Conservation (phyloP, 192 early-diverging fungal species). For the Coemansia sp. region DNA sequence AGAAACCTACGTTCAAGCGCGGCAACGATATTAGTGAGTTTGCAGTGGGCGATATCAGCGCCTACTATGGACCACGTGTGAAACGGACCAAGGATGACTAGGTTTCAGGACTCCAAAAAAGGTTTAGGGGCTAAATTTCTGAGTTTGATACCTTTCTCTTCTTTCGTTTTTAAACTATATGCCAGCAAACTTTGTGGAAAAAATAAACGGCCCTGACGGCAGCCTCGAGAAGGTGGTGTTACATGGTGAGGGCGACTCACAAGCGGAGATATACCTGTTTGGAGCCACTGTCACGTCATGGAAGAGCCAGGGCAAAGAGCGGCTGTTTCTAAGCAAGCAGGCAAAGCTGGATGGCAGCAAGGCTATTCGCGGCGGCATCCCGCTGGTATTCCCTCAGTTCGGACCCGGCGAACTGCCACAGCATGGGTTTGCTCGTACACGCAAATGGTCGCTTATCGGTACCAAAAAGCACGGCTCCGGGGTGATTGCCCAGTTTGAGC, state of each 20-base stretch:
- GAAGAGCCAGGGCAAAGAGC: slow-evolving; percentile 70
- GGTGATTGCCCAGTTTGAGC: slow-evolving; percentile 40
- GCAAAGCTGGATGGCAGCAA: slow-evolving; percentile 85
- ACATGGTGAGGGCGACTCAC: slow-evolving; percentile 19
- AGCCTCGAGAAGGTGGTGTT: slow-evolving; percentile 43
- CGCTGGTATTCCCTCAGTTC: slow-evolving; percentile 58
- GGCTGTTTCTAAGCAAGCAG: slow-evolving; percentile 81
- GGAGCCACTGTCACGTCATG: slow-evolving; percentile 94
- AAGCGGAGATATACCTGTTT: slow-evolving; percentile 44
- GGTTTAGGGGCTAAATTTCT: slow-evolving; percentile 3
- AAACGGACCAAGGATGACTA: slow-evolving; percentile 22
- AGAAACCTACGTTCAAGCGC: slow-evolving; percentile 46
- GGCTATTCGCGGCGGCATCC: slow-evolving; percentile 85
- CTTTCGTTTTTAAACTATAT: slow-evolving; percentile 1
- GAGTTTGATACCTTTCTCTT: not conserved
- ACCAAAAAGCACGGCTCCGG: slow-evolving; percentile 33
- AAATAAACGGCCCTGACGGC: slow-evolving; percentile 32
- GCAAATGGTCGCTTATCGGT: slow-evolving; percentile 32
- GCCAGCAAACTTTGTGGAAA: slow-evolving; percentile 23
- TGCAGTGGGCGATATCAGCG: slow-evolving; percentile 49
- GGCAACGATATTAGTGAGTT: slow-evolving; percentile 56
- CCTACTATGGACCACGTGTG: slow-evolving; percentile 46
- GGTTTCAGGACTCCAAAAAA: not conserved
- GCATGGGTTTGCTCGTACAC: slow-evolving; percentile 57
- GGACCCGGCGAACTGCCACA: slow-evolving; percentile 53